Conservation (phyloP, 805 yeast species). For the Zygosaccharomyces bisporus region DNA sequence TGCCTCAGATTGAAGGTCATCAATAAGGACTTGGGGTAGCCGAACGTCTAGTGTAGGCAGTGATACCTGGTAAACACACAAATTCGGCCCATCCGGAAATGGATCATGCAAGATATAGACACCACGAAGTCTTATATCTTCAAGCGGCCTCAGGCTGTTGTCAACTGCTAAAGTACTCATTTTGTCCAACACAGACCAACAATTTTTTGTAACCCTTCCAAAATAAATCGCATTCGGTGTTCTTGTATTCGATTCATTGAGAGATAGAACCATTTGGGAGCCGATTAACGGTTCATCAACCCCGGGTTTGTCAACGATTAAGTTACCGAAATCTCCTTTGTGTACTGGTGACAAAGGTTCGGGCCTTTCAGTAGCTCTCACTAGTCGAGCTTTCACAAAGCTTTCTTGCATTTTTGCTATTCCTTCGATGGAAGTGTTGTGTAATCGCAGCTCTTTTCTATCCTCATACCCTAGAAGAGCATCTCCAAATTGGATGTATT, state of each 20-base stretch:
- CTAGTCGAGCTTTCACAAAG: slow-evolving; percentile 35
- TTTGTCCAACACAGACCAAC: slow-evolving; percentile 43
- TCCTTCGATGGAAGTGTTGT: slow-evolving; percentile 25
- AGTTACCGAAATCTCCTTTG: slow-evolving; percentile 10
- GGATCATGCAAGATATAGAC: slow-evolving; percentile 54
- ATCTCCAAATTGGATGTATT: slow-evolving; percentile 45
- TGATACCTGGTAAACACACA: slow-evolving; percentile 26
- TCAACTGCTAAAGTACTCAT: slow-evolving; percentile 43
- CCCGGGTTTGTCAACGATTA: slow-evolving; percentile 28
- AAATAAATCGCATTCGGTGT: slow-evolving; percentile 35
- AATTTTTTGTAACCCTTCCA: slow-evolving; percentile 50
- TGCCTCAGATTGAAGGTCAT: slow-evolving; percentile 23
- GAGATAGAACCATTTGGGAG: slow-evolving; percentile 17
- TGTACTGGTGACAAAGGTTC: neutral
- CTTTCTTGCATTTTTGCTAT: slow-evolving; percentile 22
- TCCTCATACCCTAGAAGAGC: slow-evolving; percentile 35
- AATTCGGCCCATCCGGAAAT: slow-evolving; percentile 35
- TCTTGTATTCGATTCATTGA: slow-evolving; percentile 10
- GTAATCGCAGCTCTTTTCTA: slow-evolving; percentile 13
- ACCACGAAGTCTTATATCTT: slow-evolving; percentile 50
- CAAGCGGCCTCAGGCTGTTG: slow-evolving; percentile 40
- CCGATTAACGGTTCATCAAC: slow-evolving; percentile 23
- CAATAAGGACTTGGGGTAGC: slow-evolving; percentile 30
- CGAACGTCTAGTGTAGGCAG: slow-evolving; percentile 40
- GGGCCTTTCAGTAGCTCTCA: slow-evolving; percentile 11